Evolutionary conservation across 2,329 filamentous ascomycete genomes (phyloP).

Genomic region (Emergomyces africanus): DNA sequence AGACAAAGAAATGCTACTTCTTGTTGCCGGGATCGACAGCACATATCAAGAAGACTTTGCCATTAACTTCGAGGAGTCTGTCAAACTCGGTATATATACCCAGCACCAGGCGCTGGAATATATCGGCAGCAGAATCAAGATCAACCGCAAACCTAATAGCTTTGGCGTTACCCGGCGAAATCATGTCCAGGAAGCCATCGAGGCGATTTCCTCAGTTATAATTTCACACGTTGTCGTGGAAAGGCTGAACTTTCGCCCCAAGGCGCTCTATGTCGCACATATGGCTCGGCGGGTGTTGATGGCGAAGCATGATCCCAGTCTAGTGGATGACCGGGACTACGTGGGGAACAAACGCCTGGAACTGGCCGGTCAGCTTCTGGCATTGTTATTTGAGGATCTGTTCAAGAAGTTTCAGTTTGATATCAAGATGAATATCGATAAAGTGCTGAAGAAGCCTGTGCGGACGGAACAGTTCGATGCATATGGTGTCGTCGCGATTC

Average conservation of each 20-base stretch:
- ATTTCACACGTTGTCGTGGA: constrained; percentile 90
- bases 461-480: constrained; percentile 81
- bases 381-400: constrained; percentile 88
- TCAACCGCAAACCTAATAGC: constrained; percentile 54
- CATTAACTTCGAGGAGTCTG: constrained; percentile 87
- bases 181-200: constrained; percentile 79
- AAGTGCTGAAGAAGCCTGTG: constrained; percentile 87
- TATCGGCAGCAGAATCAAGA: constrained; percentile 75
- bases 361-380: constrained; percentile 84
- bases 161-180: constrained; percentile 54
- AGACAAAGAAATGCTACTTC: constrained; percentile 85
- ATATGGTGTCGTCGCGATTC: constrained; percentile 67
- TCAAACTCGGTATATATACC: constrained; percentile 72
- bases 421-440: constrained; percentile 88
- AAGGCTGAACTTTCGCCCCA: constrained; percentile 89
- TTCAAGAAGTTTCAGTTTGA: constrained; percentile 92
- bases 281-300: constrained; percentile 96
- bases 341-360: constrained; percentile 96
- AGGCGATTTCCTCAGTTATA: constrained; percentile 82
- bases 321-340: constrained; percentile 95
- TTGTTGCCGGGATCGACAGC: constrained; percentile 77
- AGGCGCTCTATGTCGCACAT: constrained; percentile 89
- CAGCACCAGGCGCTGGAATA: constrained; percentile 95
- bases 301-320: constrained; percentile 74
- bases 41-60: constrained; percentile 90